These are phyloP conservation scores for Albizia julibrissin DNA, from an alignment of 306 rosid genomes.

Conservation along the genomic window DNA sequence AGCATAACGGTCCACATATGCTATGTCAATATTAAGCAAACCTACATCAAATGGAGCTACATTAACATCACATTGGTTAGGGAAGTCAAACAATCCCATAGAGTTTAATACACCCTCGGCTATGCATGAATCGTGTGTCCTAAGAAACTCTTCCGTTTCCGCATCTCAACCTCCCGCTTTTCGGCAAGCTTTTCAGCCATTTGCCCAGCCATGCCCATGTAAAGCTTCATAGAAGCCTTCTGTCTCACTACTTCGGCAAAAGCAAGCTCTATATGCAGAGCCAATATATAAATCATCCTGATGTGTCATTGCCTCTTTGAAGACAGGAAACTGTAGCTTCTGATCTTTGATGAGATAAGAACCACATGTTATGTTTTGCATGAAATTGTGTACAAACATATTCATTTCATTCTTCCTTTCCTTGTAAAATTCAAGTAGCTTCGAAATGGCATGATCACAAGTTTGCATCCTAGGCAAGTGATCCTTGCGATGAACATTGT, in stretches of 20 bases:
- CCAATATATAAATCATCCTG: constrained; percentile 85
- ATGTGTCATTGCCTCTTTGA: constrained; percentile 87
- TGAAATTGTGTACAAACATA: constrained; percentile 65
- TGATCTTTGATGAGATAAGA: constrained; percentile 83
- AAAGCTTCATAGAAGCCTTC: constrained; percentile 88
- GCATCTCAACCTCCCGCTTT: constrained; percentile 75
- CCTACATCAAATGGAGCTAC: constrained; percentile 80
- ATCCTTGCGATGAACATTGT: constrained; percentile 84
- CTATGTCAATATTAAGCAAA: constrained; percentile 82
- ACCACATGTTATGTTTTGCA: constrained; percentile 73
- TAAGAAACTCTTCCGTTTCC: constrained; percentile 75
- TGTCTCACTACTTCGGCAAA: constrained; percentile 94
- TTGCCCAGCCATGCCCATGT: constrained; percentile 99
- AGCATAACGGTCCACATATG: constrained; percentile 80
- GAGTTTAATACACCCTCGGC: constrained; percentile 79
- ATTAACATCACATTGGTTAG: constrained; percentile 89
- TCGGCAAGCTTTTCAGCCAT: constrained; percentile 91
- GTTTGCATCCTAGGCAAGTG: constrained; percentile 87
- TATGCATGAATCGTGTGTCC: constrained; percentile 57
- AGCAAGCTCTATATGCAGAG: constrained; percentile 90
- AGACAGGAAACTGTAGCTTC: constrained; percentile 88
- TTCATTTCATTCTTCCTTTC: constrained; percentile 90
- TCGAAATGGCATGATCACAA: constrained; percentile 72
- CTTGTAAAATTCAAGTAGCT: constrained; percentile 73
- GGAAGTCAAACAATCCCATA: constrained; percentile 81